Conservation (phyloP, 257 asterid genomes). For the Capsicum baccatum region DNA sequence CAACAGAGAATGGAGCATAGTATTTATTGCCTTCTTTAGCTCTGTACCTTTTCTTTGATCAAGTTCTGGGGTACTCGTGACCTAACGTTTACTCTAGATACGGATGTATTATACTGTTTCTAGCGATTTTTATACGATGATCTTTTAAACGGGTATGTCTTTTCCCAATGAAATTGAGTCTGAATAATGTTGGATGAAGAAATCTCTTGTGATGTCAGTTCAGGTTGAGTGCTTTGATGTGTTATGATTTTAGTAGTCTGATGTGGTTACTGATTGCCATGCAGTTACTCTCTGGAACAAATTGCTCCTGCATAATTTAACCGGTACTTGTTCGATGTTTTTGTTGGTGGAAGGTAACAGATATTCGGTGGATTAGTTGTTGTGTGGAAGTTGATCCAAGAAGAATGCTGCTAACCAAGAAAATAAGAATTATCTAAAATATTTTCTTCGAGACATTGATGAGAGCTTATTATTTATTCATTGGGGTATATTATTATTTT, state of each 20-base stretch:
- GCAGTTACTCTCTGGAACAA: neutral
- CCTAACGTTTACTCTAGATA: neutral
- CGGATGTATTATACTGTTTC: neutral
- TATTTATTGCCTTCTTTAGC: neutral
- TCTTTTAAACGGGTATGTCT: neutral
- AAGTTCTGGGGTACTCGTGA: neutral
- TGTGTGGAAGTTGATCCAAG: neutral
- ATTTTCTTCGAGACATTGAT: no score
- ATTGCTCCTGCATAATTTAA: neutral
- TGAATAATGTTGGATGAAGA: neutral
- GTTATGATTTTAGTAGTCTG: neutral
- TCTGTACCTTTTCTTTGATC: neutral
- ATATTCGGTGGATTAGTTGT: neutral
- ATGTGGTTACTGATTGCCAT: neutral
- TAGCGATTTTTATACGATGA: neutral
- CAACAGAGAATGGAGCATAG: constrained; percentile 46
- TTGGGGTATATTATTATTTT: no score
- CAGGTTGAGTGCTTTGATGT: neutral
- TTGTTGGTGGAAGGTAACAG: neutral
- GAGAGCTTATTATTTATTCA: no score
- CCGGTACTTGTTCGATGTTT: neutral
- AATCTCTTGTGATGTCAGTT: neutral
- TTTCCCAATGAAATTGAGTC: neutral
- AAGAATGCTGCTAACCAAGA: no score
- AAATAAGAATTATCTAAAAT: no score